Evolutionary conservation across 768 basidiomycete genomes (phyloP).

Genomic region (Suillus paluster): DNA sequence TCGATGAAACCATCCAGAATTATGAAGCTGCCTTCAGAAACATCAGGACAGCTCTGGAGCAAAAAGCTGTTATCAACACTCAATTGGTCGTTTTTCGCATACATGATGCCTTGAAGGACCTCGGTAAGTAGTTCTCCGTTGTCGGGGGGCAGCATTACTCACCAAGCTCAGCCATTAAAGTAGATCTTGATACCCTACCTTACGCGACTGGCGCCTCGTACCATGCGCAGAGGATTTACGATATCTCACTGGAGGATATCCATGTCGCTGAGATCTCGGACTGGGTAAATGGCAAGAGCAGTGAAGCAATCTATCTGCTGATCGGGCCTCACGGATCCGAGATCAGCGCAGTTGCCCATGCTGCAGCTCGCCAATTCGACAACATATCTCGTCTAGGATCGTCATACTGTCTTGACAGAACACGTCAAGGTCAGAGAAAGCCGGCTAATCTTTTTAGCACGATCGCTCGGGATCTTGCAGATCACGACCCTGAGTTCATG

Average conservation of each 20-base stretch:
- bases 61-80: not conserved
- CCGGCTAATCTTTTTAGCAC: constrained; percentile 19
- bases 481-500: constrained; percentile 11
- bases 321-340: constrained; percentile 18
- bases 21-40: not conserved
- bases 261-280: constrained; percentile 15
- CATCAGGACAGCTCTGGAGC: constrained; percentile 2
- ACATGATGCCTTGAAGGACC: constrained; percentile 2
- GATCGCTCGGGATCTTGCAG: constrained; percentile 27
- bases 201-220: constrained; percentile 5
- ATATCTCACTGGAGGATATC: constrained; percentile 13
- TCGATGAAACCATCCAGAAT: not conserved
- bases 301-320: constrained; percentile 17
- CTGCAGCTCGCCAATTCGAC: constrained; percentile 13
- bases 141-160: not conserved
- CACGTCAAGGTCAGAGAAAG: not conserved
- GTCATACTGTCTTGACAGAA: constrained; percentile 18
- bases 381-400: constrained; percentile 20
- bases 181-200: not conserved
- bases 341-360: constrained; percentile 19
- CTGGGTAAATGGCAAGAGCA: constrained; percentile 16
- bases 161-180: not conserved
- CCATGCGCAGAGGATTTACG: constrained; percentile 7
- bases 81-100: not conserved
- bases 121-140: not conserved